Conservation (phyloP, 1,284 basidiomycete genomes). For the Ustilago lituana region DNA sequence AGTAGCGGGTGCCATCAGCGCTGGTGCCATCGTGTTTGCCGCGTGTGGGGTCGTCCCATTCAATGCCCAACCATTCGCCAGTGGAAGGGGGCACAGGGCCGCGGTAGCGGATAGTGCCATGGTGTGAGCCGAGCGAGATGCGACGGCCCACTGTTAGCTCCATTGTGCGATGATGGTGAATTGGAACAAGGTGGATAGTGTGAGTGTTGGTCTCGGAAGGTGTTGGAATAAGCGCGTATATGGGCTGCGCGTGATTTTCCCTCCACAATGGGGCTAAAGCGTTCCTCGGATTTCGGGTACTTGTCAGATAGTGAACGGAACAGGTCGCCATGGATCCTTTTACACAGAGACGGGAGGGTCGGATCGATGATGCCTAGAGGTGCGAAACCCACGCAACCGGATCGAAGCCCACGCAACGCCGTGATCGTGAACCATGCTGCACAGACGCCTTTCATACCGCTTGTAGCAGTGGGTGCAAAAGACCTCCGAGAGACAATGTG, state of each 20-base stretch:
- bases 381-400: too few species aligned
- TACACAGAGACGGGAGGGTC: too few species aligned
- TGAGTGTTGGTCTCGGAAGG: constrained; percentile 24
- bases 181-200: not conserved
- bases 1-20: constrained; percentile 82
- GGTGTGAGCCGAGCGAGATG: constrained; percentile 42
- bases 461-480: too few species aligned
- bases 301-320: too few species aligned
- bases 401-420: too few species aligned
- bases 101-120: constrained; percentile 75
- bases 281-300: constrained; percentile 11
- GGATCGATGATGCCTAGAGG: too few species aligned
- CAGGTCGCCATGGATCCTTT: constrained; percentile 4
- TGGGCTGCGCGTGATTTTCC: constrained; percentile 4
- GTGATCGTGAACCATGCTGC: too few species aligned
- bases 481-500: too few species aligned
- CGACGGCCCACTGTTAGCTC: constrained; percentile 36
- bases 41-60: constrained; percentile 86
- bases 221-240: too few species aligned
- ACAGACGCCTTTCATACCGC: too few species aligned
- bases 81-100: constrained; percentile 76
- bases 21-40: constrained; percentile 84
- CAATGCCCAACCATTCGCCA: constrained; percentile 87
- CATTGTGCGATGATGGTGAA: constrained; percentile 5
- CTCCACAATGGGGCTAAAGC: too few species aligned